Evolutionary conservation across 345 rosid genomes (phyloP).

Genomic region (Ailanthus altissimus): DNA sequence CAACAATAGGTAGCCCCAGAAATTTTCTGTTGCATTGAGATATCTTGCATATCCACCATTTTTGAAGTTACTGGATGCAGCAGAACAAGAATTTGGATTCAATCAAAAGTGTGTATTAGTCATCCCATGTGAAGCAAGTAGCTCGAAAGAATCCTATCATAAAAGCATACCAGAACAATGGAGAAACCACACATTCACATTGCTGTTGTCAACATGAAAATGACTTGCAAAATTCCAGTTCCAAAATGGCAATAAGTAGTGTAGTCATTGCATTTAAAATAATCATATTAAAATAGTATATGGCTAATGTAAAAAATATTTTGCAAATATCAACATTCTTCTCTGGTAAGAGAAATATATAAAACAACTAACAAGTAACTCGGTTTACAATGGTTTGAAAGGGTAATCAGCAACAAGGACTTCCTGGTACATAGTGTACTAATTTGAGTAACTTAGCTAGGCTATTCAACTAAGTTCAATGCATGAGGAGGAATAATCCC

Average conservation of each 20-base stretch:
- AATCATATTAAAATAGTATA: background rate
- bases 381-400: background rate
- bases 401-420: background rate
- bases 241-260: background rate
- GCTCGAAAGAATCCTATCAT: slow-evolving; percentile 22
- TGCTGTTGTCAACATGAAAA: background rate
- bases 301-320: background rate
- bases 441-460: background rate
- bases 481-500: background rate
- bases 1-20: slow-evolving; percentile 14
- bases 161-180: background rate
- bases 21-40: slow-evolving; percentile 22
- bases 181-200: slow-evolving; percentile 12
- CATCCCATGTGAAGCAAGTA: slow-evolving; percentile 33
- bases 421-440: background rate
- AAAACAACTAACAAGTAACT: background rate
- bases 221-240: background rate
- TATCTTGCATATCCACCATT: slow-evolving; percentile 29
- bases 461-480: background rate
- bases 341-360: background rate
- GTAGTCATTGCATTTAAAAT: background rate
- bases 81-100: slow-evolving; percentile 30
- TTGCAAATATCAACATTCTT: background rate
- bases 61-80: slow-evolving; percentile 26
- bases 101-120: slow-evolving; percentile 27